These are phyloP conservation scores for Neonectria neomacrospora DNA, from an alignment of 2,329 filamentous ascomycete species.

Conservation along the genomic window DNA sequence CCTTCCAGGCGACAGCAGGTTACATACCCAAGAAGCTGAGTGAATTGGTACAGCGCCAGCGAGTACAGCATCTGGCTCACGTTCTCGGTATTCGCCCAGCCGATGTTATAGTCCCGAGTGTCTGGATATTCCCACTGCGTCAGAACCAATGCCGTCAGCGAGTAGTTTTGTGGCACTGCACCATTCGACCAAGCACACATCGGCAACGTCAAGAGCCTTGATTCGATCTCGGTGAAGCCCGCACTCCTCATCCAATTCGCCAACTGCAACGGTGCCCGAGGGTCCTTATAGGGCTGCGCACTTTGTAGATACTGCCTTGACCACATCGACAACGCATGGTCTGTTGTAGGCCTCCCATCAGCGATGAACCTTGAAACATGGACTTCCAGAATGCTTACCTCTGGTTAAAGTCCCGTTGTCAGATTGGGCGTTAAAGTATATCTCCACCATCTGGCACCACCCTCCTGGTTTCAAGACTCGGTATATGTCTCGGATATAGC, in stretches of 20 bases:
- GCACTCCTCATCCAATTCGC: slow-evolving; percentile 67
- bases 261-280: slow-evolving; percentile 70
- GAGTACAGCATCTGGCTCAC: slow-evolving; percentile 65
- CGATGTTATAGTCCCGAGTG: slow-evolving; percentile 63
- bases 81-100: slow-evolving; percentile 64
- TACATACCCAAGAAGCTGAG: slow-evolving; percentile 59
- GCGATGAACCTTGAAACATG: not conserved
- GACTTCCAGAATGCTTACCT: slow-evolving; percentile 51
- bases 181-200: slow-evolving; percentile 76
- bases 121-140: slow-evolving; percentile 50
- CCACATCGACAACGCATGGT: slow-evolving; percentile 75
- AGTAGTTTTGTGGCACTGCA: slow-evolving; percentile 48
- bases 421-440: slow-evolving; percentile 87
- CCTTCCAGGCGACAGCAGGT: not conserved
- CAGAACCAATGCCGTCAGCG: not conserved
- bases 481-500: slow-evolving; percentile 81
- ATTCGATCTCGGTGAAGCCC: slow-evolving; percentile 76
- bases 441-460: slow-evolving; percentile 90
- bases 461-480: slow-evolving; percentile 78
- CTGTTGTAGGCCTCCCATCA: slow-evolving; percentile 49
- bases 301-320: slow-evolving; percentile 72
- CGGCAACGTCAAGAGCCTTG: slow-evolving; percentile 72
- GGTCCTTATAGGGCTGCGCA: slow-evolving; percentile 72
- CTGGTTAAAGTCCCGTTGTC: slow-evolving; percentile 82
- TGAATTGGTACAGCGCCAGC: slow-evolving; percentile 67